Conservation (phyloP, 176 grass and related monocot species). For the Hyparrhenia diplandra region DNA sequence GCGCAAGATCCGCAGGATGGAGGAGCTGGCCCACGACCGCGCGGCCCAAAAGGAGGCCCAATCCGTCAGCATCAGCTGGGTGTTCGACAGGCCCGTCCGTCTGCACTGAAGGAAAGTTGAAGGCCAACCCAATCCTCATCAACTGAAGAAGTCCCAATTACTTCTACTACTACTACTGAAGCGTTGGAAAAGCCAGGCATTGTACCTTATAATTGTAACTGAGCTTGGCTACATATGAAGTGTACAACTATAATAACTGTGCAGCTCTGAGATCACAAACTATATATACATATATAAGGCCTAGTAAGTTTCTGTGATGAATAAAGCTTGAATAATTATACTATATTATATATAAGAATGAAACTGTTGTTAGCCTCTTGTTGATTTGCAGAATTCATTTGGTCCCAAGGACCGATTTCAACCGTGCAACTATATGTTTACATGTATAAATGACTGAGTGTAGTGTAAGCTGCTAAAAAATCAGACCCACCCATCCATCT, state of each 20-base stretch:
- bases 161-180: not conserved
- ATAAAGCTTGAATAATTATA: not conserved
- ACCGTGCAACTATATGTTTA: not conserved
- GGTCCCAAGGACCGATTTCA: not conserved
- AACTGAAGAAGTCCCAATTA: not conserved
- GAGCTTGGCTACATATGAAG: not conserved
- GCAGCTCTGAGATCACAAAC: not conserved
- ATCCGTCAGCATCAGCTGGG: constrained; percentile 17
- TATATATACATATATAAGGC: not conserved
- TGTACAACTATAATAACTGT: not conserved
- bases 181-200: not conserved
- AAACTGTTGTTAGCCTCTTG: not conserved
- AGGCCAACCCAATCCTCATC: not conserved
- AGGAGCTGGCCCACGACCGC: constrained; percentile 1
- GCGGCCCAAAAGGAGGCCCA: not conserved
- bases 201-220: not conserved
- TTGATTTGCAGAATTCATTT: not conserved
- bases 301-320: not conserved
- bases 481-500: not conserved
- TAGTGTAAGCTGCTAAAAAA: not conserved
- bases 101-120: not conserved
- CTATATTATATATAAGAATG: not conserved
- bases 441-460: not conserved
- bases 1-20: constrained; percentile 15
- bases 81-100: constrained; percentile 23